Evolutionary conservation across 768 basidiomycete species (phyloP).

Genomic region (Rhizopogon rudus): DNA sequence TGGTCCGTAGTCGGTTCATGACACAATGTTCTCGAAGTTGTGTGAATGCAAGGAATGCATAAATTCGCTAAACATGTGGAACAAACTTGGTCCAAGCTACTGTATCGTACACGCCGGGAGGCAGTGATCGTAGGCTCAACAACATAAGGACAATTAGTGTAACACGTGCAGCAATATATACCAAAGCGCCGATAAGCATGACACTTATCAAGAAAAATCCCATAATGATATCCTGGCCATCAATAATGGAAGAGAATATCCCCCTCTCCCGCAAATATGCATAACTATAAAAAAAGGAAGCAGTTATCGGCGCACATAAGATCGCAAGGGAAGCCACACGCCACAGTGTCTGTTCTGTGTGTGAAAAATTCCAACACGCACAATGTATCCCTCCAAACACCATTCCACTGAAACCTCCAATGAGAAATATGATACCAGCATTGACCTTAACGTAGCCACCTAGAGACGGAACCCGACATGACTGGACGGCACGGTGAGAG

Average conservation of each 20-base stretch:
- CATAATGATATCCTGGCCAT: no score
- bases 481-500: neutral
- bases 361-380: slow-evolving; percentile 15
- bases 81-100: neutral
- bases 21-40: no score
- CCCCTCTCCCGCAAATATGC: no score
- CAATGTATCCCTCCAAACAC: slow-evolving; percentile 25
- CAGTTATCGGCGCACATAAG: neutral
- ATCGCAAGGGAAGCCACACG: slow-evolving; percentile 12
- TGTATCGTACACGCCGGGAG: slow-evolving; percentile 7
- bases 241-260: no score
- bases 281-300: no score
- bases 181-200: neutral
- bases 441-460: neutral
- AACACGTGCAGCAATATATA: slow-evolving; percentile 11
- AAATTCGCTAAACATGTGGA: neutral
- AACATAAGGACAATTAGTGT: slow-evolving; percentile 7
- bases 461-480: neutral
- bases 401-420: slow-evolving; percentile 2
- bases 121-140: slow-evolving; percentile 7
- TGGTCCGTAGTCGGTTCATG: no score
- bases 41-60: no score
- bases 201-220: neutral
- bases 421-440: neutral
- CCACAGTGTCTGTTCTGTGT: slow-evolving; percentile 15